Evolutionary conservation across 371 early-diverging fungal species (phyloP).

Genomic region (Circinella umbellata): DNA sequence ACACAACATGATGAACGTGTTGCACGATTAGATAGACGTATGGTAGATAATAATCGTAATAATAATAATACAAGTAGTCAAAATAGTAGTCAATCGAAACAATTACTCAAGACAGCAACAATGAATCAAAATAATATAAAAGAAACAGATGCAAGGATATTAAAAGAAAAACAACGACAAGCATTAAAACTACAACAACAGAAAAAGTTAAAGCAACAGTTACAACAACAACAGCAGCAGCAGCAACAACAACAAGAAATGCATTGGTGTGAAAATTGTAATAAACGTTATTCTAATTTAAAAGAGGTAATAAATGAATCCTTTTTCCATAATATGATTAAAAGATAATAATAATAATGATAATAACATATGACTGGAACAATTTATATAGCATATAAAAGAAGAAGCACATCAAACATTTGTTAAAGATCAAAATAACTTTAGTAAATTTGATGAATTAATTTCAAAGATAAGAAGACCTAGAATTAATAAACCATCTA

Average conservation of each 20-base stretch:
- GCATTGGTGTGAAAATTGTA: constrained; percentile 49
- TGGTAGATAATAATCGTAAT: constrained; percentile 31
- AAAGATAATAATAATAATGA: too few relatives aligned
- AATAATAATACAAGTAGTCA: too few relatives aligned
- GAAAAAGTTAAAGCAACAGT: constrained; percentile 8
- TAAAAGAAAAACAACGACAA: constrained; percentile 11
- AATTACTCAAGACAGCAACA: constrained; percentile 10
- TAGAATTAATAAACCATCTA: background rate
- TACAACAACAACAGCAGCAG: constrained; percentile 8
- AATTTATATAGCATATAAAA: constrained; percentile 33
- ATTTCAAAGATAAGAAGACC: constrained; percentile 30
- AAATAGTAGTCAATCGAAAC: background rate
- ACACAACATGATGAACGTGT: constrained; percentile 32
- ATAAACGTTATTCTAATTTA: constrained; percentile 26
- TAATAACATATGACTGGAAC: too few relatives aligned
- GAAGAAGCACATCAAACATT: constrained; percentile 40
- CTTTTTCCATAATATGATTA: too few relatives aligned
- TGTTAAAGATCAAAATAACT: constrained; percentile 39
- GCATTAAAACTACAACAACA: constrained; percentile 12
- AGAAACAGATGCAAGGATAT: constrained; percentile 12
- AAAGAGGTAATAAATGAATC: constrained; percentile 31
- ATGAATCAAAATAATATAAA: constrained; percentile 6
- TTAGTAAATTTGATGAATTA: constrained; percentile 37
- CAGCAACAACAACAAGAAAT: constrained; percentile 19
- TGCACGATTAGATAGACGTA: constrained; percentile 35